Evolutionary conservation across 176 grass and related monocot species (phyloP).

Genomic region (Leersia perrieri): DNA sequence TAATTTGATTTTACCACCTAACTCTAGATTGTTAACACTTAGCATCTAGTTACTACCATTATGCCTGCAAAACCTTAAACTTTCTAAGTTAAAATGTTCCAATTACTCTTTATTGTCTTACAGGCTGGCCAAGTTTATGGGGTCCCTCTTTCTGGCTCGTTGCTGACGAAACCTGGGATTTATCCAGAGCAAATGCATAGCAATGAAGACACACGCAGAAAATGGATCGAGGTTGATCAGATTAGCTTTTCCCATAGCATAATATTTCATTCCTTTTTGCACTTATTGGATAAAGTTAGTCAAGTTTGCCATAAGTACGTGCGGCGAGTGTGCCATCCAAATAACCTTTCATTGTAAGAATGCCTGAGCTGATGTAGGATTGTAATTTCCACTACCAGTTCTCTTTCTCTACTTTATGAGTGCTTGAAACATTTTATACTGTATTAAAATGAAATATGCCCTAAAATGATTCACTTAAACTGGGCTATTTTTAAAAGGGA

Average conservation of each 20-base stretch:
- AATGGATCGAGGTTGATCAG: constrained; percentile 86
- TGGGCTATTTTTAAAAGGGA: neutral
- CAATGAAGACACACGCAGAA: constrained; percentile 77
- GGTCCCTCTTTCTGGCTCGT: constrained; percentile 82
- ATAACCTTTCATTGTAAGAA: neutral
- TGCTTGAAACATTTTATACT: neutral
- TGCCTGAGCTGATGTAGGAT: too few species aligned
- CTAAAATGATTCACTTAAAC: neutral
- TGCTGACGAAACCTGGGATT: constrained; percentile 79
- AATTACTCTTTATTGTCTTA: constrained; percentile 22
- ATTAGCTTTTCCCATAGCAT: constrained; percentile 13
- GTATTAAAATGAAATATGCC: too few species aligned
- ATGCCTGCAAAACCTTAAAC: neutral
- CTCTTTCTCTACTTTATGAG: neutral
- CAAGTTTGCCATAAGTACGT: neutral
- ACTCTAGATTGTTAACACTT: neutral
- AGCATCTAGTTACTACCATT: neutral
- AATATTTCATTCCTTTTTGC: constrained; percentile 16
- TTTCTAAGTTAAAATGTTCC: constrained; percentile 2
- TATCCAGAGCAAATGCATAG: constrained; percentile 93
- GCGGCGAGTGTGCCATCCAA: neutral
- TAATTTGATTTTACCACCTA: neutral
- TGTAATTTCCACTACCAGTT: neutral
- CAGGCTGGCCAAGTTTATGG: constrained; percentile 99
- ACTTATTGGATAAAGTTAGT: neutral